Conservation (phyloP, 192 early-diverging fungal genomes). For the Gonapodya prolifera region DNA sequence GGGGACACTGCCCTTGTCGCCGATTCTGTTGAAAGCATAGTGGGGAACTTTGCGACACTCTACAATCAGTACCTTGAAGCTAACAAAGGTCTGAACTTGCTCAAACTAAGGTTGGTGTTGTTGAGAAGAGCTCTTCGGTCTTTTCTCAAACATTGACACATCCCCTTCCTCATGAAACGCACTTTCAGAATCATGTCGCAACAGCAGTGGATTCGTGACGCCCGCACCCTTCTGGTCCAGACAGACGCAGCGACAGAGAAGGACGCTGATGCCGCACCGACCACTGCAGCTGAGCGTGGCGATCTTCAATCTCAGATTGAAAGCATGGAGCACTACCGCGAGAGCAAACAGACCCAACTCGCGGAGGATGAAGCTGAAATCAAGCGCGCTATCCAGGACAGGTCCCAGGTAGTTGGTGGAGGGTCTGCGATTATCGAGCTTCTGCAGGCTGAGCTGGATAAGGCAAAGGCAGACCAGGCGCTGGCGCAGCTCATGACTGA, state of each 20-base stretch:
- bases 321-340: neutral
- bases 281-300: neutral
- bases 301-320: neutral
- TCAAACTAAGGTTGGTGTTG: neutral
- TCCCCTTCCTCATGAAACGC: neutral
- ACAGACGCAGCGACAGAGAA: neutral
- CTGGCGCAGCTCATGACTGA: neutral
- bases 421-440: neutral
- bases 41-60: neutral
- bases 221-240: neutral
- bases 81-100: neutral
- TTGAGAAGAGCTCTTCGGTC: neutral
- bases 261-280: neutral
- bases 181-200: neutral
- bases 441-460: neutral
- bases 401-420: neutral
- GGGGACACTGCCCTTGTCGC: neutral
- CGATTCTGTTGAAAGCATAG: neutral
- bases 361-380: neutral
- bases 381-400: neutral
- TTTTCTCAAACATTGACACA: neutral
- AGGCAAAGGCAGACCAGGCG: neutral
- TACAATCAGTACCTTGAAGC: neutral
- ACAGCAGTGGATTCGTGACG: neutral
- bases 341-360: neutral